Percentiles rank a stretch among this genome's conserved stretches.
These are phyloP conservation scores for Sodiomyces alkalinus DNA, from an alignment of 2,329 filamentous ascomycete species.

Conservation along the genomic window DNA sequence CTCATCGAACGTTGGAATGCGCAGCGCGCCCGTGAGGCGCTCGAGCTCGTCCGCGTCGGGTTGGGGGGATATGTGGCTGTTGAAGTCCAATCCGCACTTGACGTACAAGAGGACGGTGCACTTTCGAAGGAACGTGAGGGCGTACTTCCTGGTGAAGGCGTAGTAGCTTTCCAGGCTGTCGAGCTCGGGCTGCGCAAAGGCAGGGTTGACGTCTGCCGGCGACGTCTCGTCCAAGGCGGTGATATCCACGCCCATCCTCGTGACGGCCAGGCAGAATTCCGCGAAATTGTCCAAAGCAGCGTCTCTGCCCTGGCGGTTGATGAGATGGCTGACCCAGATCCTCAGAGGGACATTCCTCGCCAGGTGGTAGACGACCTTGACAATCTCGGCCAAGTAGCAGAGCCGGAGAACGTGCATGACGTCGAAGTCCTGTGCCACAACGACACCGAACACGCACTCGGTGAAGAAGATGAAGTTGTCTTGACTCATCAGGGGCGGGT, in stretches of 20 bases:
- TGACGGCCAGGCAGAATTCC: conserved; percentile 35
- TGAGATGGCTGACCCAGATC: conserved; percentile 31
- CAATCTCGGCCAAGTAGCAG: conserved; percentile 82
- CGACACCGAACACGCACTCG: conserved; percentile 58
- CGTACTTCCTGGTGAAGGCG: conserved; percentile 61
- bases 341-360: conserved; percentile 35
- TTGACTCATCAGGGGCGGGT: conserved; percentile 44
- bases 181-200: conserved; percentile 39
- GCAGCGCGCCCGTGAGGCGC: conserved; percentile 61
- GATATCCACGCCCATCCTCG: conserved; percentile 26
- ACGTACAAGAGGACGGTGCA: conserved; percentile 70
- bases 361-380: conserved; percentile 58
- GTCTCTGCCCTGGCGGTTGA: conserved; percentile 26
- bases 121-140: conserved; percentile 82
- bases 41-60: conserved; percentile 64
- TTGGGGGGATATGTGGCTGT: conserved; percentile 46
- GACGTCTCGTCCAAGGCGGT: conserved; percentile 13
- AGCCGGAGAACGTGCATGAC: conserved; percentile 67
- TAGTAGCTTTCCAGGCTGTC: conserved; percentile 39
- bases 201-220: conserved; percentile 22
- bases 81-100: conserved; percentile 78
- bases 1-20: conserved; percentile 63
- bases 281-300: conserved; percentile 37
- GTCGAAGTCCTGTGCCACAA: conserved; percentile 53
- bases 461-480: conserved; percentile 72